Percentiles rank a stretch among this genome's conserved stretches.
phyloP scores from a whole-genome alignment of 2,329 filamentous ascomycete species.

The Stachybotrys chartarum region DNA sequence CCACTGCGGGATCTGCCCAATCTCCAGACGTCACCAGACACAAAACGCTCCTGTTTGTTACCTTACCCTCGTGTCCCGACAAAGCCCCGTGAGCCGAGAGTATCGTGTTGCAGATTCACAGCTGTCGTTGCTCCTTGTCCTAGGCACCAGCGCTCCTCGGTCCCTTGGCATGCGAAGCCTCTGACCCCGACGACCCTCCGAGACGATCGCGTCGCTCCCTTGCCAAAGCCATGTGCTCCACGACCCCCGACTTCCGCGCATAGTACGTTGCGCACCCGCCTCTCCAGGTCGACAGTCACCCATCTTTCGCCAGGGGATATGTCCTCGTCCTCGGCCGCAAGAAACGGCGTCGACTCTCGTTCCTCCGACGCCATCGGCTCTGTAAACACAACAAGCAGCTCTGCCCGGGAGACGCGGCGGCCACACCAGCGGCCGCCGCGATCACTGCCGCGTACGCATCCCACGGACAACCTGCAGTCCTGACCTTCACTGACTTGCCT shows the following conservation, averaged over 20 bases:
- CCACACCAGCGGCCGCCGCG: slow-evolving; percentile 10
- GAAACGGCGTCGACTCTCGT: neutral
- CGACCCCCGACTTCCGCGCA: neutral
- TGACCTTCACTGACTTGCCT: slow-evolving; percentile 5
- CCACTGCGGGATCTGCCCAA: neutral
- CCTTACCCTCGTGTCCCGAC: neutral
- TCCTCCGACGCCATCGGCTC: slow-evolving; percentile 2
- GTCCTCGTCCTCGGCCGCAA: neutral
- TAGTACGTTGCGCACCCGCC: neutral
- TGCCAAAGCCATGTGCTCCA: neutral
- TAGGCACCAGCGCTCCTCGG: neutral
- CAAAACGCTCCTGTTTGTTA: neutral
- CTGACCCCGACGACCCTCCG: neutral
- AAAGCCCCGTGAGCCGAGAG: neutral
- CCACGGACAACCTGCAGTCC: neutral
- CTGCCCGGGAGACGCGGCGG: neutral
- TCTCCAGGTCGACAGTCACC: neutral
- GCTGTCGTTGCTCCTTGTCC: no score
- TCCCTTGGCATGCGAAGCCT: neutral
- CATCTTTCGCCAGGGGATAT: neutral
- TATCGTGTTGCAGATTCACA: neutral
- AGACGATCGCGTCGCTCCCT: neutral
- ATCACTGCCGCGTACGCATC: slow-evolving; percentile 20
- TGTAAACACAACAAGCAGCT: neutral
- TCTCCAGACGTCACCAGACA: neutral